These are phyloP conservation scores for Royoungia palumana DNA, from an alignment of 768 basidiomycete genomes.

Conservation along the genomic window DNA sequence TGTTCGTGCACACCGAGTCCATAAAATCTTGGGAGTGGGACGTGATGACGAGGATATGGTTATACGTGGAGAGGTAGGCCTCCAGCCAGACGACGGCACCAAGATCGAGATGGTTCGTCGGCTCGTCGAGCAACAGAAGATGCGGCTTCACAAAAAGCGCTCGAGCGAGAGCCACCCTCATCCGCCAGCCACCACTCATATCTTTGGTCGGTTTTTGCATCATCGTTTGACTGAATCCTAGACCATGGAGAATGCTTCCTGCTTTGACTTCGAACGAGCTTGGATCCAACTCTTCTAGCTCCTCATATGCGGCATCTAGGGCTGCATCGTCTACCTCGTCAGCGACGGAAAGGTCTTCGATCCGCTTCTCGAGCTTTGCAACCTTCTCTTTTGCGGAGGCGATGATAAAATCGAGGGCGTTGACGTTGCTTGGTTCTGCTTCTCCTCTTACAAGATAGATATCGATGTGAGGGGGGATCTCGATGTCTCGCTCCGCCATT, in stretches of 20 bases:
- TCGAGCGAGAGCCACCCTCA: slow-evolving; percentile 95
- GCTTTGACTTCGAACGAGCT: slow-evolving; percentile 95
- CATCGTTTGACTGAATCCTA: slow-evolving; percentile 88
- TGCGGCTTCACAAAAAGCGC: slow-evolving; percentile 97
- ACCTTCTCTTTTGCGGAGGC: slow-evolving; percentile 91
- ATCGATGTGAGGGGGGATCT: slow-evolving; percentile 92
- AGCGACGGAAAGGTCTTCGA: slow-evolving; percentile 89
- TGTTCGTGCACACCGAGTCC: slow-evolving; percentile 95
- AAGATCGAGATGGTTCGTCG: slow-evolving; percentile 90
- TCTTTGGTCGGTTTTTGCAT: slow-evolving; percentile 97
- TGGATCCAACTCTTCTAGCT: slow-evolving; percentile 96
- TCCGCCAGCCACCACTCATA: slow-evolving; percentile 99
- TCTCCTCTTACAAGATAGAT: slow-evolving; percentile 97
- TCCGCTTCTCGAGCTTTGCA: slow-evolving; percentile 85
- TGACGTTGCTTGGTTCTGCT: slow-evolving; percentile 91
- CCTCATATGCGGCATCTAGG: slow-evolving; percentile 88
- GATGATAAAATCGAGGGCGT: slow-evolving; percentile 97
- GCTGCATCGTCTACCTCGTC: slow-evolving; percentile 86
- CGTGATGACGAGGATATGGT: slow-evolving; percentile 96
- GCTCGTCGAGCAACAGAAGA: slow-evolving; percentile 89
- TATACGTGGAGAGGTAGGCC: slow-evolving; percentile 96
- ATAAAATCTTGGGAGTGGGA: slow-evolving; percentile 99
- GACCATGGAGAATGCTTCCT: slow-evolving; percentile 93
- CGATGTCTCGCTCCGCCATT: slow-evolving; percentile 91
- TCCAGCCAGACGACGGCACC: slow-evolving; percentile 99